These are phyloP conservation scores for Cyclotella cryptica DNA, from an alignment of 108 stramenopile species.

Conservation along the genomic window DNA sequence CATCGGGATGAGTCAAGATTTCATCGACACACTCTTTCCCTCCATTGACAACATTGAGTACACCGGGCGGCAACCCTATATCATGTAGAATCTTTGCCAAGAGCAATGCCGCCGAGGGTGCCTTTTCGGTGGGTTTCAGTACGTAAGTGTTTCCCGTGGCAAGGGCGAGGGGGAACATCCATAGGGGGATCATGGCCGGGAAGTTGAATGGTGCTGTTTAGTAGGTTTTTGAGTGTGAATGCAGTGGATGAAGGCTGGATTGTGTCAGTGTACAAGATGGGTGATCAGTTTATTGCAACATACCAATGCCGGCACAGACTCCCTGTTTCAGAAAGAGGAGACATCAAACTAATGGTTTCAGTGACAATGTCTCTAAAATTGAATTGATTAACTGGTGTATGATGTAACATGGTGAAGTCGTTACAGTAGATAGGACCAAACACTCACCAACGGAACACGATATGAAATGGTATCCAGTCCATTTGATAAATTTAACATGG, in stretches of 20 bases:
- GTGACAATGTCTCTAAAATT: no score
- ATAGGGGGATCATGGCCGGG: slow-evolving; percentile 95
- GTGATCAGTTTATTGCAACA: background rate
- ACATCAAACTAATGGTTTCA: background rate
- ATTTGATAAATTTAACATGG: slow-evolving; percentile 71
- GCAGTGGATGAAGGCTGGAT: background rate
- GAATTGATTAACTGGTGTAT: no score
- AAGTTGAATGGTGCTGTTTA: slow-evolving; percentile 93
- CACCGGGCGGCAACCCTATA: slow-evolving; percentile 92
- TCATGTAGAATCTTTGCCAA: slow-evolving; percentile 84
- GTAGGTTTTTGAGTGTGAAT: background rate
- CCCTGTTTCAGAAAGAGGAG: slow-evolving; percentile 42
- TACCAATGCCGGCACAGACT: slow-evolving; percentile 88
- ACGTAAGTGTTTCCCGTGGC: slow-evolving; percentile 84
- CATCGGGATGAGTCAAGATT: slow-evolving; percentile 80
- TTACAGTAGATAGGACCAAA: no score
- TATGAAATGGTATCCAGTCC: slow-evolving; percentile 89
- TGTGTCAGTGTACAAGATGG: background rate
- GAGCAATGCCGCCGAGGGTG: slow-evolving; percentile 68
- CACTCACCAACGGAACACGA: slow-evolving; percentile 79
- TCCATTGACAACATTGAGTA: slow-evolving; percentile 94
- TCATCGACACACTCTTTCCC: slow-evolving; percentile 82
- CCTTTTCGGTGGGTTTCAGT: slow-evolving; percentile 88
- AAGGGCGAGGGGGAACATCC: slow-evolving; percentile 93
- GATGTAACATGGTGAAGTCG: no score